These are phyloP conservation scores for Mortierella sp. DNA, from an alignment of 371 early-diverging fungal species.

Conservation along the genomic window DNA sequence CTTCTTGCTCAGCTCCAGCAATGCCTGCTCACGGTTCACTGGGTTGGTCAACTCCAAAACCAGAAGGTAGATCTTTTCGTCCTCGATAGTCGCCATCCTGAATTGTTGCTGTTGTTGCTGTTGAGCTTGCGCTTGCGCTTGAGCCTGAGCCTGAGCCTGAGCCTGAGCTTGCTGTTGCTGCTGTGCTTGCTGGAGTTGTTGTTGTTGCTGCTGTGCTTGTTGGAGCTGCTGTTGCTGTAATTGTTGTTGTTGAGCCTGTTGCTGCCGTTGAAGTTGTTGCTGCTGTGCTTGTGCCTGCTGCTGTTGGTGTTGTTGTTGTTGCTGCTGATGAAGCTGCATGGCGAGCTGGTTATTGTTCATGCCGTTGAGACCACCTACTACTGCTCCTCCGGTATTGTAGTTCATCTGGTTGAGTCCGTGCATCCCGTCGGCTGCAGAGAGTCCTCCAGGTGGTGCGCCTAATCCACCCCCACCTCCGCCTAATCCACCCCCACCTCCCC, in stretches of 20 bases:
- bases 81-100: constrained; percentile 70
- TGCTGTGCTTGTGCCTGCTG: constrained; percentile 22
- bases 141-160: constrained; percentile 1
- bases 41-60: constrained; percentile 90
- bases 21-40: constrained; percentile 86
- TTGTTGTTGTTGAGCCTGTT: constrained; percentile 20
- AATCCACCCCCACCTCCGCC: neutral
- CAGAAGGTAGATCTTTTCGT: constrained; percentile 89
- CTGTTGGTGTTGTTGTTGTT: constrained; percentile 28
- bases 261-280: constrained; percentile 24
- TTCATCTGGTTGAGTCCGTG: constrained; percentile 34
- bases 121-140: constrained; percentile 2
- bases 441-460: constrained; percentile 1
- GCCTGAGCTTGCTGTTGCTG: neutral
- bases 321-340: constrained; percentile 30
- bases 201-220: neutral
- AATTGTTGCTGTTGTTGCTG: constrained; percentile 60
- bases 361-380: constrained; percentile 14
- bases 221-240: neutral
- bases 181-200: neutral
- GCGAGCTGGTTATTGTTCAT: too few relatives aligned
- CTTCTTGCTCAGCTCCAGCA: constrained; percentile 93
- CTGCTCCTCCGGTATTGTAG: constrained; percentile 4
- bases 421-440: constrained; percentile 21
- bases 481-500: neutral